A percentile compares a stretch with the other conserved stretches of the same genome.
Evolutionary conservation across 2,329 filamentous ascomycete genomes (phyloP).

Genomic region (Ophiosphaerella narmari): DNA sequence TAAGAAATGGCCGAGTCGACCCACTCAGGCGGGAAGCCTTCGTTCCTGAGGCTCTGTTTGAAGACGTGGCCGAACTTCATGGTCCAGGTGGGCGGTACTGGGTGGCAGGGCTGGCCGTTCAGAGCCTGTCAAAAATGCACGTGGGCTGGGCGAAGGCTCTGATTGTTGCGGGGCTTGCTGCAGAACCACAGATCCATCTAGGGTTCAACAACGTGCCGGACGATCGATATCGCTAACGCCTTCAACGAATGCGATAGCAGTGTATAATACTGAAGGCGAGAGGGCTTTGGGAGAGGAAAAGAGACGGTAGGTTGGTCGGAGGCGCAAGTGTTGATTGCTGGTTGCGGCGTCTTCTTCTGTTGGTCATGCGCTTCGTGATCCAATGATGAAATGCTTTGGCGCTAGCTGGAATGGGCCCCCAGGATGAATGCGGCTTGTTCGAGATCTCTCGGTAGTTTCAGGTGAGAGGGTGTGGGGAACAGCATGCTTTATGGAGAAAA

Average conservation of each 20-base stretch:
- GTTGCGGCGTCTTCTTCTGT: constrained; percentile 2
- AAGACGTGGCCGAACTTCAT: constrained; percentile 92
- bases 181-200: constrained; percentile 10
- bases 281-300: neutral
- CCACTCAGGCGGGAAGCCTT: constrained; percentile 75
- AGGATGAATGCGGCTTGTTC: neutral
- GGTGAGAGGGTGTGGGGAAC: neutral
- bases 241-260: constrained; percentile 2
- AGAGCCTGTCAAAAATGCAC: constrained; percentile 28
- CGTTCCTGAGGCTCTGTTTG: constrained; percentile 68
- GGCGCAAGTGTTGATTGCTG: constrained; percentile 1
- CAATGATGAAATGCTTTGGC: constrained; percentile 7
- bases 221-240: neutral
- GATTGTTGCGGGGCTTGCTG: constrained; percentile 16
- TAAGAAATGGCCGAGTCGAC: constrained; percentile 80
- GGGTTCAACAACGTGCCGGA: neutral
- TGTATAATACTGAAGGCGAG: neutral
- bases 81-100: constrained; percentile 11
- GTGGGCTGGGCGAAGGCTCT: constrained; percentile 23
- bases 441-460: neutral
- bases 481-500: constrained; percentile 12
- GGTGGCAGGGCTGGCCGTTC: constrained; percentile 29
- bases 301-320: neutral
- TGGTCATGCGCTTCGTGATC: constrained; percentile 12
- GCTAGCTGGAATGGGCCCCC: constrained; percentile 3